Percentiles rank a stretch among this genome's conserved stretches.
These are phyloP conservation scores for Coemansia sp. DNA, from an alignment of 192 early-diverging fungal genomes.

Conservation along the genomic window DNA sequence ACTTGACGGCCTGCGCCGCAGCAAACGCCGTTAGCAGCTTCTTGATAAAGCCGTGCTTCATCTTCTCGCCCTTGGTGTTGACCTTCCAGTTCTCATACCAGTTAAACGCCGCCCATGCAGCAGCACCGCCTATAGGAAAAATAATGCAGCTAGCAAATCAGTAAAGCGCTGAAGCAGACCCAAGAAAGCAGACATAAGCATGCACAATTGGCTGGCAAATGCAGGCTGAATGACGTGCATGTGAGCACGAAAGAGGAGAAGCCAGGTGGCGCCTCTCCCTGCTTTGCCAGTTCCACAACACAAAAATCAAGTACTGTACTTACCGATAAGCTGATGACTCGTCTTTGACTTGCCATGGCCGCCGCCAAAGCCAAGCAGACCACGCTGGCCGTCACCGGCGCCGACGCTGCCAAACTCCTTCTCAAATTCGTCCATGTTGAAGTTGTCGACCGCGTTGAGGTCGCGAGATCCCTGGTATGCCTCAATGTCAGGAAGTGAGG, in stretches of 20 bases:
- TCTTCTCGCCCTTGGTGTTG: slow-evolving; percentile 47
- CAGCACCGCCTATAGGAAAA: slow-evolving; percentile 46
- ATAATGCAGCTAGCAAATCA: slow-evolving; percentile 2
- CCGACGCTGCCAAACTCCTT: slow-evolving; percentile 20
- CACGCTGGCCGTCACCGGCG: slow-evolving; percentile 21
- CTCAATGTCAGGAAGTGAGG: slow-evolving; percentile 6
- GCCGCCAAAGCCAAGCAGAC: slow-evolving; percentile 38
- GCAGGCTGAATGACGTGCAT: slow-evolving; percentile 5
- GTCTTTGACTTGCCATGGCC: slow-evolving; percentile 47
- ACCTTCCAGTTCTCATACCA: slow-evolving; percentile 51
- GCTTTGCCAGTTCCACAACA: neutral
- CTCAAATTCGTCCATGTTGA: slow-evolving; percentile 27
- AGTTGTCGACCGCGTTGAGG: slow-evolving; percentile 16
- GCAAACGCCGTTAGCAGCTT: slow-evolving; percentile 51
- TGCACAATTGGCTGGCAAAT: slow-evolving; percentile 8
- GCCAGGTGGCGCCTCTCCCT: slow-evolving; percentile 4
- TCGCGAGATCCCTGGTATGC: slow-evolving; percentile 24
- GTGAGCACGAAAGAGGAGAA: neutral
- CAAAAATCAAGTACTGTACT: slow-evolving; percentile 16
- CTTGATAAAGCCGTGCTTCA: slow-evolving; percentile 45
- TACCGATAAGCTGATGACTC: slow-evolving; percentile 55
- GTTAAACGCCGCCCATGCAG: slow-evolving; percentile 53
- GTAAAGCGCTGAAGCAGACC: neutral
- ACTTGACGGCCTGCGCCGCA: slow-evolving; percentile 49
- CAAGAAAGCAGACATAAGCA: neutral